Percentiles rank a stretch among this genome's conserved stretches.
These are phyloP conservation scores for Protomyces macrosporus DNA, from an alignment of 1,139 yeast species.

Conservation along the genomic window DNA sequence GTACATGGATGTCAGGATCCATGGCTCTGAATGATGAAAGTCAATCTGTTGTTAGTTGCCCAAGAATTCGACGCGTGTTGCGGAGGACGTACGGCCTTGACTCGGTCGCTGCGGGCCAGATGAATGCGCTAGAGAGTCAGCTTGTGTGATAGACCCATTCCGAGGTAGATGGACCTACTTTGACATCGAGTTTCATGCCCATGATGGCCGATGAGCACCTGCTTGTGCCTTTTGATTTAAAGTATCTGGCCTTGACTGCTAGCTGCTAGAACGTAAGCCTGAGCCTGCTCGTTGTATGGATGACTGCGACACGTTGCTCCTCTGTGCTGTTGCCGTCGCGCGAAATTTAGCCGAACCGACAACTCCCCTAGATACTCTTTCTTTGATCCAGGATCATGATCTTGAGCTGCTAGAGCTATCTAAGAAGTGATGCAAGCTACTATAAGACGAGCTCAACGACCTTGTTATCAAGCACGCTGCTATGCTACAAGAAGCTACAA, in stretches of 20 bases:
- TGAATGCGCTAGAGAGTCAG: constrained; percentile 51
- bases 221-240: too few relatives aligned
- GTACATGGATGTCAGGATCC: constrained; percentile 44
- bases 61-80: background rate
- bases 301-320: too few relatives aligned
- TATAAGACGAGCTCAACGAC: too few relatives aligned
- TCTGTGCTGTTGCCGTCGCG: background rate
- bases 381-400: too few relatives aligned
- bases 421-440: background rate
- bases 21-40: constrained; percentile 95
- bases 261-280: too few relatives aligned
- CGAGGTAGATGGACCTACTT: background rate
- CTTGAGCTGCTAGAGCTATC: background rate
- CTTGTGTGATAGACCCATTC: background rate
- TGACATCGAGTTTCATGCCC: constrained; percentile 26
- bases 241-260: too few relatives aligned
- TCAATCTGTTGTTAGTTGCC: constrained; percentile 48
- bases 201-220: background rate
- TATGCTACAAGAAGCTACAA: constrained; percentile 31
- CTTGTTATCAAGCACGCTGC: background rate
- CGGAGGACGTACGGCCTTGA: constrained; percentile 49
- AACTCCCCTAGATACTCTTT: background rate
- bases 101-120: constrained; percentile 87
- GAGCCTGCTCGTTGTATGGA: too few relatives aligned
- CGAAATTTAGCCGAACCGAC: background rate